Percentiles rank a stretch among this genome's conserved stretches.
Evolutionary conservation across 78 protist species (phyloP).

Genomic region (Isochrysis galbana): DNA sequence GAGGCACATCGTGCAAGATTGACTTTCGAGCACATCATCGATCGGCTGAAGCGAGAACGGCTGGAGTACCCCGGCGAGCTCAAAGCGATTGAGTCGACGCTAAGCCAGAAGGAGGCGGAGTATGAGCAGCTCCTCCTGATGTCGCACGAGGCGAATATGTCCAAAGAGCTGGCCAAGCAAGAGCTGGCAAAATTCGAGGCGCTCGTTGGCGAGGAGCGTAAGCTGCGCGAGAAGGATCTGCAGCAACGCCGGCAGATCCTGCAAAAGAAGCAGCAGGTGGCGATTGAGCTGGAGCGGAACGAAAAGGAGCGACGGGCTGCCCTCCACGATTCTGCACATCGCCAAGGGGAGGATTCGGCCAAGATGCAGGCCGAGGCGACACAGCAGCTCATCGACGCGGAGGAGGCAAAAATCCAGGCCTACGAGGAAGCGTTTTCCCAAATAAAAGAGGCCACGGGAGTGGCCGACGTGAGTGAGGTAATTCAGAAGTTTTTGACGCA

Average conservation of each 20-base stretch:
- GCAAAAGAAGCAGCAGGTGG: slow-evolving; percentile 6
- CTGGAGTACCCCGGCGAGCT: slow-evolving; percentile 47
- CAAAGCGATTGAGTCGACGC: slow-evolving; percentile 36
- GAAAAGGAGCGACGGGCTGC: background rate
- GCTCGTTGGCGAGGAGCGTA: slow-evolving; percentile 39
- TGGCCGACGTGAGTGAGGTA: slow-evolving; percentile 62
- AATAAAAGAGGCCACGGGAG: slow-evolving; percentile 81
- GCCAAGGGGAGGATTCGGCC: background rate
- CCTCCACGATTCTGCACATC: background rate
- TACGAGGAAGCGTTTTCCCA: slow-evolving; percentile 63
- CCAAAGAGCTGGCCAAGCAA: slow-evolving; percentile 35
- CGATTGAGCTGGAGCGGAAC: background rate
- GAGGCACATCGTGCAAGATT: slow-evolving; percentile 51
- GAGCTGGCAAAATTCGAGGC: slow-evolving; percentile 54
- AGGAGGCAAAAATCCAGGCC: background rate
- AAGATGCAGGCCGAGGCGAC: background rate
- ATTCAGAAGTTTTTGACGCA: slow-evolving; percentile 57
- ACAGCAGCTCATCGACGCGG: slow-evolving; percentile 23
- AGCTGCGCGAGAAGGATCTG: slow-evolving; percentile 37
- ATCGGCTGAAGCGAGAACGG: slow-evolving; percentile 66
- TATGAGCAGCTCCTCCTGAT: slow-evolving; percentile 41
- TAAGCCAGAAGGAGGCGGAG: slow-evolving; percentile 42
- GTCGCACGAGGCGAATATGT: slow-evolving; percentile 57
- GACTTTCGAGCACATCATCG: slow-evolving; percentile 65
- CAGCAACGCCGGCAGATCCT: background rate